phyloP scores from a whole-genome alignment of 768 basidiomycete genomes.

The Boletus vermiculosoides region DNA sequence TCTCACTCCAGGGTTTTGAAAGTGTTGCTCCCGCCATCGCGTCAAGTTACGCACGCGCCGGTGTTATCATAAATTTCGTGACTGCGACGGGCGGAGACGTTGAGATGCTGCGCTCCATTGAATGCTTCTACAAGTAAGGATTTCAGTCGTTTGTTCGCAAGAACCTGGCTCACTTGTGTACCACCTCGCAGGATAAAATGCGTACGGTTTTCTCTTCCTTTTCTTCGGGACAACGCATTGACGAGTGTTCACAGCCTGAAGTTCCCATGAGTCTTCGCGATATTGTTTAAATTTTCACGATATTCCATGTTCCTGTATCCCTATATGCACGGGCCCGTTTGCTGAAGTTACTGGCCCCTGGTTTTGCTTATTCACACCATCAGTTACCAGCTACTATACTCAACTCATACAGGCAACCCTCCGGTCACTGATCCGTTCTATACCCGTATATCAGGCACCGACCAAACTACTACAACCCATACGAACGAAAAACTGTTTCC shows the following conservation, averaged over 20 bases:
- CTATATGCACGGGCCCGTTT: slow-evolving; percentile 55
- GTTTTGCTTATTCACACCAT: slow-evolving; percentile 37
- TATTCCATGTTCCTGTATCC: slow-evolving; percentile 73
- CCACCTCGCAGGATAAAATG: slow-evolving; percentile 71
- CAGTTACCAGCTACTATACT: slow-evolving; percentile 49
- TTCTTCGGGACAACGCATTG: slow-evolving; percentile 18
- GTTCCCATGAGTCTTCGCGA: slow-evolving; percentile 89
- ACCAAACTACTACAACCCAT: slow-evolving; percentile 27
- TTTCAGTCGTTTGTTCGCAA: neutral
- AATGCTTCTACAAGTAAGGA: slow-evolving; percentile 94
- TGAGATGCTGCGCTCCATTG: slow-evolving; percentile 97
- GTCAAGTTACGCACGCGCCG: slow-evolving; percentile 79
- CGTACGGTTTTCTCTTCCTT: slow-evolving; percentile 45
- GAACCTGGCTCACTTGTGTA: slow-evolving; percentile 14
- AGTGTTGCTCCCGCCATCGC: slow-evolving; percentile 88
- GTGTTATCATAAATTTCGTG: slow-evolving; percentile 94
- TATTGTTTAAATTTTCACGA: slow-evolving; percentile 64
- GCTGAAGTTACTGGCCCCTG: slow-evolving; percentile 31
- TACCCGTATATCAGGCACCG: slow-evolving; percentile 68
- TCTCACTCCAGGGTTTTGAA: slow-evolving; percentile 11
- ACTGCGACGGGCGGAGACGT: slow-evolving; percentile 97
- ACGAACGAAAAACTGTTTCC: slow-evolving; percentile 58
- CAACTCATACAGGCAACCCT: slow-evolving; percentile 43
- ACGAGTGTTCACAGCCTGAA: slow-evolving; percentile 61
- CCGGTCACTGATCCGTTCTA: slow-evolving; percentile 44